Conservation (phyloP, 306 rosid species). For the Glycyrrhiza uralensis region DNA sequence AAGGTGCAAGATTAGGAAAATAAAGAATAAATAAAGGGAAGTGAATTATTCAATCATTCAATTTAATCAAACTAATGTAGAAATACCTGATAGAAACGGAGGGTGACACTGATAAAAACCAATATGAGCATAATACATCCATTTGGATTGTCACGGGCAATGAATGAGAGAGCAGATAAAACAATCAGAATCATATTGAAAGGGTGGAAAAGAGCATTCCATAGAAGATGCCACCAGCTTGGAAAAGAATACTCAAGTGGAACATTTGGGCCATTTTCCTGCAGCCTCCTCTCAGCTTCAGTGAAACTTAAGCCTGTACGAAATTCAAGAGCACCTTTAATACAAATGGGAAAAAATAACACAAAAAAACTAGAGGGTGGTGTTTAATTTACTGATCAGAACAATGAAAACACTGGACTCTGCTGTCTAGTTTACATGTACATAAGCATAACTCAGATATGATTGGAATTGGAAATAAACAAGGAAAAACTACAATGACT, state of each 20-base stretch:
- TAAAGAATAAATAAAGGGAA: background rate
- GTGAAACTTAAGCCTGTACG: conserved; percentile 68
- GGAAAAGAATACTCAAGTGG: conserved; percentile 60
- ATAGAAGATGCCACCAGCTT: conserved; percentile 71
- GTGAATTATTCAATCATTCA: background rate
- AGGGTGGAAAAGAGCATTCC: conserved; percentile 79
- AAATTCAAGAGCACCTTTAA: conserved; percentile 10
- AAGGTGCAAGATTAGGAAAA: background rate
- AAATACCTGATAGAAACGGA: conserved; percentile 75
- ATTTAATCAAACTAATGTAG: background rate
- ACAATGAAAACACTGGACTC: background rate
- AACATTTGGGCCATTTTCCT: conserved; percentile 74
- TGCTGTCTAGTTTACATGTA: background rate
- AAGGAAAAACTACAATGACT: too few relatives aligned
- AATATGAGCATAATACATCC: conserved; percentile 71
- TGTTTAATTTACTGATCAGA: background rate
- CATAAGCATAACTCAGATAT: background rate
- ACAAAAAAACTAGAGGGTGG: background rate
- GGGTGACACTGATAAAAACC: conserved; percentile 71
- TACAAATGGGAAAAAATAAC: background rate
- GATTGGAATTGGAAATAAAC: background rate
- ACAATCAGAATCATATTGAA: conserved; percentile 71
- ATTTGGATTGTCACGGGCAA: conserved; percentile 53
- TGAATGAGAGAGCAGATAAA: conserved; percentile 64
- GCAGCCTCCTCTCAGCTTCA: conserved; percentile 73